Evolutionary conservation across 805 yeast genomes (phyloP).

Genomic region (Nakazawaea ishiwadae): DNA sequence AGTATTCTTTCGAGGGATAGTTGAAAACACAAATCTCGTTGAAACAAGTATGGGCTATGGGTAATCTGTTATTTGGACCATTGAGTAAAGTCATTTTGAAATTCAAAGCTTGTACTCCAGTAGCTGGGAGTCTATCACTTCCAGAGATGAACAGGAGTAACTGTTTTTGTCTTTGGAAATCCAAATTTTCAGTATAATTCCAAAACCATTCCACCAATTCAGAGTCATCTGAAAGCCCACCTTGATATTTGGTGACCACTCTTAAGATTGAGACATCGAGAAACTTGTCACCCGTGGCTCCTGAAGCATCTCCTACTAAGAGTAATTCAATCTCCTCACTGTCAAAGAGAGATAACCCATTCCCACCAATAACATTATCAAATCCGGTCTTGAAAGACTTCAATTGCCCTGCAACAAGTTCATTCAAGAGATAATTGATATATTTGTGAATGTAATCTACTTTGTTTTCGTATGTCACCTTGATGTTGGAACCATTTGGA

Average conservation of each 20-base stretch:
- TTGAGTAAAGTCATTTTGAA: conserved; percentile 60
- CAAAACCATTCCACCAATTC: conserved; percentile 76
- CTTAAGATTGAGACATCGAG: conserved; percentile 59
- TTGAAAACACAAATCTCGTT: conserved; percentile 79
- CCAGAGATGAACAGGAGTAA: conserved; percentile 82
- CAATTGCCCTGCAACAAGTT: conserved; percentile 48
- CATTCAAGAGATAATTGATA: conserved; percentile 54
- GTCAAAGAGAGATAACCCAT: conserved; percentile 73
- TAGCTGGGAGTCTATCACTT: conserved; percentile 87
- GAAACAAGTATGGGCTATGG: conserved; percentile 92
- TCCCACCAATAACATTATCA: conserved; percentile 69
- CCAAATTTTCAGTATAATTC: conserved; percentile 57
- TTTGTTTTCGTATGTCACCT: conserved; percentile 58
- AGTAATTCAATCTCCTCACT: conserved; percentile 79
- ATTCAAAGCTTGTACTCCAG: conserved; percentile 74
- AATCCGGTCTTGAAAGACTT: conserved; percentile 68
- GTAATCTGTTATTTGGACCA: conserved; percentile 47
- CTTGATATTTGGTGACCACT: conserved; percentile 69
- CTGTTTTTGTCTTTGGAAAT: conserved; percentile 47
- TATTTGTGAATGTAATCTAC: conserved; percentile 59
- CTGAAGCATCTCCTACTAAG: conserved; percentile 65
- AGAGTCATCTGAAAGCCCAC: conserved; percentile 46
- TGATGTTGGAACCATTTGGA: conserved; percentile 47
- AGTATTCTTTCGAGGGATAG: conserved; percentile 50
- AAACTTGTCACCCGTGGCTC: conserved; percentile 36